A percentile compares a stretch with the other conserved stretches of the same genome.
These are phyloP conservation scores for Phytophthora tubulina DNA, from an alignment of 352 stramenopile species.

Conservation along the genomic window DNA sequence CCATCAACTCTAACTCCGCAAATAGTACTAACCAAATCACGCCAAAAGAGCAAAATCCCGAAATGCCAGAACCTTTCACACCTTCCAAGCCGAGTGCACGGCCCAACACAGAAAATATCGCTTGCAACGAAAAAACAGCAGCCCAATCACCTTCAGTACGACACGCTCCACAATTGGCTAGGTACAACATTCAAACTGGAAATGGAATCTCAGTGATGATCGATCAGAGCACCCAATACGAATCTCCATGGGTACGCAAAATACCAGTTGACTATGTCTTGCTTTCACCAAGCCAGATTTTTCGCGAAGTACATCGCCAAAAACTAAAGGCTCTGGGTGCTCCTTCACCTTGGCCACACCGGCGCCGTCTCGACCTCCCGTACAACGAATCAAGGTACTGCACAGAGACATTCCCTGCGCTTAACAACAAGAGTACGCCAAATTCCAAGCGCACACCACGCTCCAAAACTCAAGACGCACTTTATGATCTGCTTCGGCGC, in stretches of 20 bases:
- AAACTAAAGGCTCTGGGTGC: slow-evolving; percentile 8
- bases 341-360: slow-evolving; percentile 29
- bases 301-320: slow-evolving; percentile 31
- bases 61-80: background rate
- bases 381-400: background rate
- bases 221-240: slow-evolving; percentile 30
- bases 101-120: background rate
- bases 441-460: background rate
- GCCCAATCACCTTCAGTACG: background rate
- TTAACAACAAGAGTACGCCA: background rate
- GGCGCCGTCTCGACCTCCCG: slow-evolving; percentile 13
- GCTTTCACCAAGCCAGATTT: slow-evolving; percentile 37
- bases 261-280: slow-evolving; percentile 34
- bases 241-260: slow-evolving; percentile 16
- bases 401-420: background rate
- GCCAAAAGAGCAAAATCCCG: background rate
- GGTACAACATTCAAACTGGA: background rate
- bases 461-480: slow-evolving; percentile 8
- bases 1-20: background rate
- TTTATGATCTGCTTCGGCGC: slow-evolving; percentile 20
- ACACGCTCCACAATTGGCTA: background rate
- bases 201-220: slow-evolving; percentile 5
- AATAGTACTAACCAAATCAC: background rate
- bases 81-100: background rate
- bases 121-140: background rate